Base-by-base conservation (phyloP, 2,329 filamentous ascomycete genomes). In the Ceratocystis eucalypticola region DNA sequence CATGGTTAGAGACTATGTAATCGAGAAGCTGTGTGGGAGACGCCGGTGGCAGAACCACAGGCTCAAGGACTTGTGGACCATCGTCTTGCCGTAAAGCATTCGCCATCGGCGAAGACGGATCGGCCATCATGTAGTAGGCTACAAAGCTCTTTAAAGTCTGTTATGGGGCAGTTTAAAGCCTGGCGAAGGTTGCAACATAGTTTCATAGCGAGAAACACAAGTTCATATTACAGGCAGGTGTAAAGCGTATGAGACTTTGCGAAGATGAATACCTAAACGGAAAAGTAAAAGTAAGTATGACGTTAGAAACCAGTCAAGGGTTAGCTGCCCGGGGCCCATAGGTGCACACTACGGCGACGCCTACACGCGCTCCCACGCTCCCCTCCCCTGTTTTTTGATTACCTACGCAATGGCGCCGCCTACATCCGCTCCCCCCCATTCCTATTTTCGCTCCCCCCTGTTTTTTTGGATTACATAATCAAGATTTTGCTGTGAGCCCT, bases 21-120 rank as follows among this genome's bases (percentile, higher is more conserved):
- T 81, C 77, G 61, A 96, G 78, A 57, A 96, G 78, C 71, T 87
- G 80, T 7, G 80, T 79, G 4, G 81, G 84, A 1, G 80, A 77
- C 22, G 79, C 76, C 46, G 83, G 80, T 6, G 81, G 76, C 65
- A 85, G 74, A 53, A 84, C 76, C 65, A 79, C 68, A 25, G 78
- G 78, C 61, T 50, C 61, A 15, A 25, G 61, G 55, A 30, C 63
- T 22, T 61, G 46, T 12, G 28, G 63, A 5, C 10, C 28, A 20
- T 33, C 7, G 7, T 41, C 28, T 10, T 20, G 12, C 17, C 25
- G 44, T 1, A 30, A 22, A 62, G 25, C 61, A 30, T 20, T 30
- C 8, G 33, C 4, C 10, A 15, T 25, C 22, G 55, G 25, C 17
- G 55, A 41, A 22, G 44, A 8, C 48, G n/a, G 30, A 64, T 65